A percentile compares a stretch with the other conserved stretches of the same genome.
phyloP scores from a whole-genome alignment of 805 yeast genomes.

The Metschnikowia peoriensis region DNA sequence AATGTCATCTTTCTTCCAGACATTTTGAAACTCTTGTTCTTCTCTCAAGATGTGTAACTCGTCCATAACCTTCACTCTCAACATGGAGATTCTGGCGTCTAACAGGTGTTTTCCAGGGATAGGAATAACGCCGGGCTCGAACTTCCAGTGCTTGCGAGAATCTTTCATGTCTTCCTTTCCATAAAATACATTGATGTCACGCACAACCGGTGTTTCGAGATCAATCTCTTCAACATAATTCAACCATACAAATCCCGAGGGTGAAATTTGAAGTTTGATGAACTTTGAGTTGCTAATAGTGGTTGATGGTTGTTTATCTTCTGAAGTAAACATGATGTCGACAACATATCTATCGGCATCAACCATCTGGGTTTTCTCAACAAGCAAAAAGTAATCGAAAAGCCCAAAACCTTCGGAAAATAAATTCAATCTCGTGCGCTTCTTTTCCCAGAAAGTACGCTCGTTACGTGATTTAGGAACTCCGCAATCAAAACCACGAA shows the following conservation, averaged over 20 bases:
- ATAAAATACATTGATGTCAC: conserved; percentile 28
- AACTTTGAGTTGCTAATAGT: conserved; percentile 7
- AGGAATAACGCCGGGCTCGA: conserved; percentile 16
- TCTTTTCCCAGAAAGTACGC: conserved; percentile 10
- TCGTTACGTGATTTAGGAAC: conserved; percentile 2
- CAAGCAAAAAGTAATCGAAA: conserved; percentile 19
- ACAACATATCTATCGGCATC: conserved; percentile 12
- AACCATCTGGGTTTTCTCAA: conserved; percentile 9
- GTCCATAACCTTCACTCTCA: conserved; percentile 19
- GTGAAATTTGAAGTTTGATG: conserved; percentile 6
- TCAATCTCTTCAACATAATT: conserved; percentile 12
- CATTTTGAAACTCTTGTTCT: conserved; percentile 15
- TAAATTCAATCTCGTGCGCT: conserved; percentile 16
- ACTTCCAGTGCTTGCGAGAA: conserved; percentile 25
- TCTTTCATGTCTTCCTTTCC: conserved; percentile 33
- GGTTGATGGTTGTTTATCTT: conserved; percentile 7
- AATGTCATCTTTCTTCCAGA: conserved; percentile 17
- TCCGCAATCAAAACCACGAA: conserved; percentile 17
- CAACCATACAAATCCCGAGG: conserved; percentile 14
- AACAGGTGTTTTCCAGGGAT: conserved; percentile 16
- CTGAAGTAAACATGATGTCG: conserved; percentile 12
- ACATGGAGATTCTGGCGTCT: conserved; percentile 22
- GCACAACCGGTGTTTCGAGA: conserved; percentile 17
- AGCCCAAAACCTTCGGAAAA: conserved; percentile 9
- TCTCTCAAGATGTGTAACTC: conserved; percentile 11